Conservation (phyloP, 2,329 filamentous ascomycete species). For the Fusarium aywerte region DNA sequence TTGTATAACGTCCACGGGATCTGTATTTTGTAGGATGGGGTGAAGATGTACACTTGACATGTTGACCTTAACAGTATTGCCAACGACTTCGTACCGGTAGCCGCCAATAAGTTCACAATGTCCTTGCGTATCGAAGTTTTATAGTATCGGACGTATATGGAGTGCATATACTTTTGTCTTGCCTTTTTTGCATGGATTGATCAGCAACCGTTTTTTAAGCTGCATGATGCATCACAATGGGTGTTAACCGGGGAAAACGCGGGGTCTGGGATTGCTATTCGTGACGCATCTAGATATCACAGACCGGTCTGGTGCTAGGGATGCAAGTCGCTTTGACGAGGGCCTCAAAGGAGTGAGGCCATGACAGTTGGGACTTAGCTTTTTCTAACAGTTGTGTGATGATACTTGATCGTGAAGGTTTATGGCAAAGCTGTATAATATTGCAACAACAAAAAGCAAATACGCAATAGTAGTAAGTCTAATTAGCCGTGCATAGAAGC, state of each 20-base stretch:
- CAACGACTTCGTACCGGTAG: slow-evolving; percentile 2
- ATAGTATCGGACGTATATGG: background rate
- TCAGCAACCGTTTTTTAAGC: background rate
- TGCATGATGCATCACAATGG: background rate
- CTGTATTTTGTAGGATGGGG: background rate
- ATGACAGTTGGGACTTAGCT: background rate
- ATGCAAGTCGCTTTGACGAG: background rate
- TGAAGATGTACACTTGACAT: background rate
- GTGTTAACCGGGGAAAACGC: slow-evolving; percentile 9
- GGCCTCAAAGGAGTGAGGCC: background rate
- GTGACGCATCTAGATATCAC: background rate
- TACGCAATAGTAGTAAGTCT: background rate
- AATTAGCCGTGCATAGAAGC: background rate
- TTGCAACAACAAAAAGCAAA: background rate
- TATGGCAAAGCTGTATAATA: too few relatives aligned
- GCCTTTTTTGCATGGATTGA: background rate
- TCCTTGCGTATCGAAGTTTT: background rate
- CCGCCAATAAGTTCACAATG: background rate
- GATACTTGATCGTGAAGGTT: too few relatives aligned
- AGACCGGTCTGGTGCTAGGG: too few relatives aligned
- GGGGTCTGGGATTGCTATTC: slow-evolving; percentile 29
- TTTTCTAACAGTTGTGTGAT: background rate
- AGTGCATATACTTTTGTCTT: background rate
- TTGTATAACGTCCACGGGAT: background rate
- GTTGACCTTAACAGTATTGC: background rate